phyloP scores from a whole-genome alignment of 192 early-diverging fungal species.

The Umbelopsis vinacea region DNA sequence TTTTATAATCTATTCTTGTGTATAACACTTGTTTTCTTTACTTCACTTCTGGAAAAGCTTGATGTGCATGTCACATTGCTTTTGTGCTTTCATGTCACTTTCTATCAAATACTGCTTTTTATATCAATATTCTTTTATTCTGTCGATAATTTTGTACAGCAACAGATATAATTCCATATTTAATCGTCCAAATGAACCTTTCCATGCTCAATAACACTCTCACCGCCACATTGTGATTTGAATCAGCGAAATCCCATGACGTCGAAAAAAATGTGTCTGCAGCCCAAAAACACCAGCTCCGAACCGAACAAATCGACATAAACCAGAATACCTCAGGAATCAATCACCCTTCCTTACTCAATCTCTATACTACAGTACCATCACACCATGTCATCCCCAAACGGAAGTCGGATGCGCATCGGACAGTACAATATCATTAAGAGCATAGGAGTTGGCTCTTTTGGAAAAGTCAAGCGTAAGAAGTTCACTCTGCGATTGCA shows the following conservation, averaged over 20 bases:
- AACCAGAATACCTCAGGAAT: neutral
- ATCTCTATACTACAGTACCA: neutral
- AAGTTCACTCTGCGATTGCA: neutral
- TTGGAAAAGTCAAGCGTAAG: constrained; percentile 98
- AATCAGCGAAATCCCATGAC: constrained; percentile 1
- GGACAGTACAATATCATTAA: constrained; percentile 95
- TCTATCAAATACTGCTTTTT: too few species aligned
- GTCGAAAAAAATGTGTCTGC: neutral
- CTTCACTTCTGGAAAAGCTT: too few species aligned
- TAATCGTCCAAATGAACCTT: too few species aligned
- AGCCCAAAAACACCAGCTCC: neutral
- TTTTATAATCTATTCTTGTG: too few species aligned
- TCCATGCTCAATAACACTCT: too few species aligned
- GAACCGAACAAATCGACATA: neutral
- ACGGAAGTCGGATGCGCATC: constrained; percentile 47
- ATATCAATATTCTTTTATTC: too few species aligned
- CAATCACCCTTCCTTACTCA: neutral
- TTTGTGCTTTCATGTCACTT: too few species aligned
- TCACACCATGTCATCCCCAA: constrained; percentile 6
- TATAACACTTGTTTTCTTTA: too few species aligned
- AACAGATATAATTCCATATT: too few species aligned
- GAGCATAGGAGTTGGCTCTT: constrained; percentile 96
- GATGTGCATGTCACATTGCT: too few species aligned
- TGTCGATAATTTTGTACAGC: too few species aligned
- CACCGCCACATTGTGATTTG: too few species aligned